Evolutionary conservation across 2,329 filamentous ascomycete genomes (phyloP).

Genomic region (Didymella lethalis): DNA sequence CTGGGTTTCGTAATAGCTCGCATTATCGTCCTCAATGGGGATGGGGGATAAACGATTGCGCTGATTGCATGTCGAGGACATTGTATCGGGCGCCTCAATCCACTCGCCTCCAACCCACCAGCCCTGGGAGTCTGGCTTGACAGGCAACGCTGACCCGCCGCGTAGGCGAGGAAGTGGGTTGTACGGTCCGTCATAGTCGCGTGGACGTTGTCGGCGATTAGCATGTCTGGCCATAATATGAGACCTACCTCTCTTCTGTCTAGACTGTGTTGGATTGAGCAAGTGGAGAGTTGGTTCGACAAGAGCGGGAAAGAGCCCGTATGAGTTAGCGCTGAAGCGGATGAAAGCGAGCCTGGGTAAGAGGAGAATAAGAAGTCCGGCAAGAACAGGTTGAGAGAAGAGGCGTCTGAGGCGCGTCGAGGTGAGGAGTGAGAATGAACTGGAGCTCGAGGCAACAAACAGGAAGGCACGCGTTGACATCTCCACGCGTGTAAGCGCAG

Average conservation of each 20-base stretch:
- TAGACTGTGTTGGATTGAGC: not conserved
- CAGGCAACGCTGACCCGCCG: not conserved
- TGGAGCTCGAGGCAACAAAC: constrained; percentile 10
- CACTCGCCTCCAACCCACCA: constrained; percentile 14
- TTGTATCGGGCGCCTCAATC: not conserved
- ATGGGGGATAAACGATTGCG: not conserved
- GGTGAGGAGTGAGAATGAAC: constrained; percentile 1
- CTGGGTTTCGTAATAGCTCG: constrained; percentile 13
- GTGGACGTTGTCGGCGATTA: not conserved
- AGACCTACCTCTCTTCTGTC: not conserved
- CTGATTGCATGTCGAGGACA: not conserved
- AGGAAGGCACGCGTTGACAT: constrained; percentile 26
- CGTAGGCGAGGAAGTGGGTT: constrained; percentile 1
- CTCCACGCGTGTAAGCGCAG: not conserved
- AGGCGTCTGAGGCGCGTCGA: not conserved
- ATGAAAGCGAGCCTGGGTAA: no score
- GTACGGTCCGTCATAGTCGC: constrained; percentile 2
- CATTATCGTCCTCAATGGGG: not conserved
- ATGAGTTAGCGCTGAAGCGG: not conserved
- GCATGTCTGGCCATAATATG: not conserved
- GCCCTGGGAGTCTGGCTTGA: not conserved
- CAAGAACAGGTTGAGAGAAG: not conserved
- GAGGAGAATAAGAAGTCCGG: not conserved
- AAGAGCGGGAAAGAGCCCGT: not conserved
- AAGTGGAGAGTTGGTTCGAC: not conserved